A percentile compares a stretch with the other conserved stretches of the same genome.
These are phyloP conservation scores for Fusarium pilosicola DNA, from an alignment of 2,329 filamentous ascomycete species.

Conservation along the genomic window DNA sequence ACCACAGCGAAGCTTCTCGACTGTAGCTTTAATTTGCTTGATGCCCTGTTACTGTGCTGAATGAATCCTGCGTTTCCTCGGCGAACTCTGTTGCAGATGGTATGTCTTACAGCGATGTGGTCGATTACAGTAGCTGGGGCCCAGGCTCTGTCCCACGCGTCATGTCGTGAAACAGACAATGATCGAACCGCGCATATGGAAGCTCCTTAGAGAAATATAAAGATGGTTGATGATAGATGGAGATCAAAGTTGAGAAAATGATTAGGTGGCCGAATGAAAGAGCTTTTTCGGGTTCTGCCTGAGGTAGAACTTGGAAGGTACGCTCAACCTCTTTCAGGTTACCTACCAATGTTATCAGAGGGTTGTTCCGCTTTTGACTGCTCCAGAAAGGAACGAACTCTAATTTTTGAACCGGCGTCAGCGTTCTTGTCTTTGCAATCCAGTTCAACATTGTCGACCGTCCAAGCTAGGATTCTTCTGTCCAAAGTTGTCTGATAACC, in stretches of 20 bases:
- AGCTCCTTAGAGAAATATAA: neutral
- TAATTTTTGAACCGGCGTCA: neutral
- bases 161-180: slow-evolving; percentile 1
- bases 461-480: neutral
- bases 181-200: neutral
- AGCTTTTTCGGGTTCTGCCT: neutral
- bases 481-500: neutral
- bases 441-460: neutral
- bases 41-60: neutral
- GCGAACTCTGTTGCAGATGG: slow-evolving; percentile 1
- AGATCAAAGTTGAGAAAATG: neutral
- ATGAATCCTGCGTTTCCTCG: neutral
- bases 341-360: neutral
- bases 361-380: slow-evolving; percentile 17
- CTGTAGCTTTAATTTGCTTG: neutral
- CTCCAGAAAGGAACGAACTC: slow-evolving; percentile 1
- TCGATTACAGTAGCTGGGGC: neutral
- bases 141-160: neutral
- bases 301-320: neutral
- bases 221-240: neutral
- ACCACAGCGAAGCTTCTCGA: slow-evolving; percentile 24
- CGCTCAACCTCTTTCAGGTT: slow-evolving; percentile 8
- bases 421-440: slow-evolving; percentile 5
- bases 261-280: neutral
- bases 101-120: neutral